These are phyloP conservation scores for Chlamydomonas sphaeroides DNA, from an alignment of 139 green algal genomes.

Conservation along the genomic window DNA sequence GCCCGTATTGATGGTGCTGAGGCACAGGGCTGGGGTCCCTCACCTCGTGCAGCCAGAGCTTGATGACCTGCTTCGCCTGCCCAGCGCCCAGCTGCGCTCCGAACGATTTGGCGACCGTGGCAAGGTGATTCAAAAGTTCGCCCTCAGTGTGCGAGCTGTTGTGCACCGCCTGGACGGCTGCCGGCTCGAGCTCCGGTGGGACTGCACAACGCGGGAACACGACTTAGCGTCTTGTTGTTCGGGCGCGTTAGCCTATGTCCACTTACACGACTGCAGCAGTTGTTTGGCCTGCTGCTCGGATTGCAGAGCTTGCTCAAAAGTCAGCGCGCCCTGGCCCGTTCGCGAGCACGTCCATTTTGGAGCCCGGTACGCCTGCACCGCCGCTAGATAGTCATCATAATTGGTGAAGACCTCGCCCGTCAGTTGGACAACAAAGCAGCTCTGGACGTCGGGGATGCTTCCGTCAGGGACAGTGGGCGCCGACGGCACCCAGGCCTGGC, in stretches of 20 bases:
- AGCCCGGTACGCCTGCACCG: conserved; percentile 61
- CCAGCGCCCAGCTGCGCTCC: too few species aligned
- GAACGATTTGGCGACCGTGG: too few species aligned
- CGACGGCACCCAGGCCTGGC: conserved; percentile 29
- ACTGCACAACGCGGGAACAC: conserved; percentile 58
- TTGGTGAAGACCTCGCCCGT: conserved; percentile 73
- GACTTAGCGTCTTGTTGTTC: too few species aligned
- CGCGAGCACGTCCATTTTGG: conserved; percentile 70
- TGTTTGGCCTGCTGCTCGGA: conserved; percentile 5
- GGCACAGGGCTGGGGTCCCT: too few species aligned
- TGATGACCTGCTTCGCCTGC: conserved; percentile 5
- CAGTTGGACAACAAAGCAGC: conserved; percentile 65
- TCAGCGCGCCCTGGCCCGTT: conserved; percentile 66
- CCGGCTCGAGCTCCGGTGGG: conserved; percentile 56
- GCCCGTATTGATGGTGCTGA: too few species aligned
- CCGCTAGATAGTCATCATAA: conserved; percentile 68
- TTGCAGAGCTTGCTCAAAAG: conserved; percentile 75
- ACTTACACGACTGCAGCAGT: conserved; percentile 8
- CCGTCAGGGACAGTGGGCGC: not conserved
- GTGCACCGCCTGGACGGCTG: conserved; percentile 58
- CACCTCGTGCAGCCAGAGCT: conserved; percentile 38
- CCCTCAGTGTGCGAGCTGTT: conserved; percentile 56
- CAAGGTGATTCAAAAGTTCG: conserved; percentile 44
- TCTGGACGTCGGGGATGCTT: conserved; percentile 2
- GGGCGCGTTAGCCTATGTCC: too few species aligned